Conservation (phyloP, 331 rosid species). For the Quercus tomentella region DNA sequence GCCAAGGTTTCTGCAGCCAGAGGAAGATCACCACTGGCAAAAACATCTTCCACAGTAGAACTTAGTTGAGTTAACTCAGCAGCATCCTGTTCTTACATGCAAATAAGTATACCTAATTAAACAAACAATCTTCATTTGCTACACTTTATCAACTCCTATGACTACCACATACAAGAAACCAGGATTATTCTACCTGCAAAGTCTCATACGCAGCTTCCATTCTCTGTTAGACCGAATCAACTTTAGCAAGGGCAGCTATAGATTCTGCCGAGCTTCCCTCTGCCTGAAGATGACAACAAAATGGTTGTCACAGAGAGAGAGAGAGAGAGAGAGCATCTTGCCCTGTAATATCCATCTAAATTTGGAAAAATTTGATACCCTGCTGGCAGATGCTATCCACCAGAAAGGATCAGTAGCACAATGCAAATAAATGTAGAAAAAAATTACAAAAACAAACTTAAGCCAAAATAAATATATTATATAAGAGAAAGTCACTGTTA, state of each 20-base stretch:
- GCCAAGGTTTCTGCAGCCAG: conserved; percentile 92
- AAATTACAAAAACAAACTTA: no score
- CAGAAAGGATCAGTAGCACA: no score
- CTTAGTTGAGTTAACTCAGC: conserved; percentile 98
- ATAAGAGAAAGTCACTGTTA: neutral
- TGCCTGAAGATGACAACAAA: conserved; percentile 47
- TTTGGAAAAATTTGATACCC: no score
- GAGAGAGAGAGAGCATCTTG: neutral
- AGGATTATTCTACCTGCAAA: conserved; percentile 54
- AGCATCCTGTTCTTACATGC: conserved; percentile 60
- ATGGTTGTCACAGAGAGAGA: neutral
- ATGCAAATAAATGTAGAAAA: no score
- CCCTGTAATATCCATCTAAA: neutral
- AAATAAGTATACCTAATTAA: conserved; percentile 7
- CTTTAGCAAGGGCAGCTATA: conserved; percentile 88
- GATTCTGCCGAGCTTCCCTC: conserved; percentile 98
- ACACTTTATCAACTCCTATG: neutral
- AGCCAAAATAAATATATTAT: neutral
- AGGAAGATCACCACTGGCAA: conserved; percentile 97
- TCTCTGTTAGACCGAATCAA: conserved; percentile 87
- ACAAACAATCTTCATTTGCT: neutral
- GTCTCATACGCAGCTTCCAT: conserved; percentile 94
- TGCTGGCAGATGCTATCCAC: no score
- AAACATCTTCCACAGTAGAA: conserved; percentile 92
- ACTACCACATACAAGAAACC: conserved; percentile 1